These are phyloP conservation scores for Teunomyces kruisii DNA, from an alignment of 805 yeast species.

Conservation along the genomic window DNA sequence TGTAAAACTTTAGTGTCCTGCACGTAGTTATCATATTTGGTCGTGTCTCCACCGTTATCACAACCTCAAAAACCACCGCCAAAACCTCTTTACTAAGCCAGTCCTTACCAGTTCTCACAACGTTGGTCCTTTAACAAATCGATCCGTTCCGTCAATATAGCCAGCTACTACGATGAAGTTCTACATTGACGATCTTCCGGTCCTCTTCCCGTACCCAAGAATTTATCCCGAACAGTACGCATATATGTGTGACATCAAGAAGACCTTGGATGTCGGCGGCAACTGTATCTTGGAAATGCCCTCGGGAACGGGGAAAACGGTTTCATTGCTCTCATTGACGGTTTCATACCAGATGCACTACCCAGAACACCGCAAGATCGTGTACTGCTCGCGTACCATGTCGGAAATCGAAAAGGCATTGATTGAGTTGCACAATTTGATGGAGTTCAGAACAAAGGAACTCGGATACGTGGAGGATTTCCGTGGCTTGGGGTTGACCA, in stretches of 20 bases:
- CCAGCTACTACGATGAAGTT: slow-evolving; percentile 52
- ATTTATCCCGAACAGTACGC: slow-evolving; percentile 98
- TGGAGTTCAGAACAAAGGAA: slow-evolving; percentile 82
- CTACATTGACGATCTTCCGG: slow-evolving; percentile 93
- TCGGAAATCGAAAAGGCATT: slow-evolving; percentile 97
- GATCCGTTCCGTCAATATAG: no score
- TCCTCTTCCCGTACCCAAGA: slow-evolving; percentile 91
- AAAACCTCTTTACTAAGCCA: not conserved
- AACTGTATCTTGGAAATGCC: slow-evolving; percentile 98
- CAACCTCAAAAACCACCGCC: not conserved
- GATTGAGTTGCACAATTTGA: slow-evolving; percentile 82
- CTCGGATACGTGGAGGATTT: slow-evolving; percentile 88
- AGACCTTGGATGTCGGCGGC: slow-evolving; percentile 93
- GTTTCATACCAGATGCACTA: slow-evolving; percentile 95
- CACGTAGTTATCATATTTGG: not conserved
- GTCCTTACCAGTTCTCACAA: not conserved
- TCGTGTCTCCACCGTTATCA: not conserved
- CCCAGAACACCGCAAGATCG: slow-evolving; percentile 90
- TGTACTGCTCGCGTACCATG: slow-evolving; percentile 99
- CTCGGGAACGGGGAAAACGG: slow-evolving; percentile 98
- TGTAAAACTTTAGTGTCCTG: not conserved
- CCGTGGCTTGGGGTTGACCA: slow-evolving; percentile 89
- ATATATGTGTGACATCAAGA: slow-evolving; percentile 94
- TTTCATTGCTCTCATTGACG: slow-evolving; percentile 84
- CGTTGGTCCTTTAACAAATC: no score